Evolutionary conservation across 495 filamentous ascomycete genomes (phyloP).

Genomic region (Penicillium ucsense): DNA sequence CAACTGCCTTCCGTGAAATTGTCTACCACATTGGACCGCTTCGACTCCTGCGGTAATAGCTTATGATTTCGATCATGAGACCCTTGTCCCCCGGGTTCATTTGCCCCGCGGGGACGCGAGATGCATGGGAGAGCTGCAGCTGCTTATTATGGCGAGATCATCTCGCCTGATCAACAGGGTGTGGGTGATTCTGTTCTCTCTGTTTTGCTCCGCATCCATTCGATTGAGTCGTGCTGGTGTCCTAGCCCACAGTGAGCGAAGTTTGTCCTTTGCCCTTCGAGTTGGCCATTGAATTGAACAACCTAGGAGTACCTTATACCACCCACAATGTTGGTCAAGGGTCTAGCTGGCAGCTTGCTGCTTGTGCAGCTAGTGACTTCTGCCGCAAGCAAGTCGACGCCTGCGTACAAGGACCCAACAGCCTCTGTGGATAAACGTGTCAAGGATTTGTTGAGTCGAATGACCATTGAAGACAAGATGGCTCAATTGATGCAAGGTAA

Average conservation of each 20-base stretch:
- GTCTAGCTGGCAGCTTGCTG: conserved; percentile 20
- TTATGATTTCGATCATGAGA: neutral
- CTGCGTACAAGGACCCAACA: conserved; percentile 52
- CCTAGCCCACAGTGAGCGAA: too few species aligned
- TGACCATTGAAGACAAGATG: conserved; percentile 63
- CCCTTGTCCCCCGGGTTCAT: neutral
- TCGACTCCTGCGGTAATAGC: neutral
- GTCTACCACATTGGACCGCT: neutral
- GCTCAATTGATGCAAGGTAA: conserved; percentile 54
- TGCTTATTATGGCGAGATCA: neutral
- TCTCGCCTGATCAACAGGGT: neutral
- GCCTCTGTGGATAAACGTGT: conserved; percentile 53
- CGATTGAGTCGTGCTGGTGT: too few species aligned
- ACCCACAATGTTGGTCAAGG: conserved; percentile 14
- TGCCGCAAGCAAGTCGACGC: conserved; percentile 12
- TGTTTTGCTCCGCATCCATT: neutral
- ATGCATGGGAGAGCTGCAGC: neutral
- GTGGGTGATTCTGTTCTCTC: neutral
- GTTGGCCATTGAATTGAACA: too few species aligned
- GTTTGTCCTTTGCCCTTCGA: too few species aligned
- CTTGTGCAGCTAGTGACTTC: conserved; percentile 21
- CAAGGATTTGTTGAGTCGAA: conserved; percentile 51
- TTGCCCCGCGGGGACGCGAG: conserved; percentile 3
- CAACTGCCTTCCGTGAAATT: too few species aligned
- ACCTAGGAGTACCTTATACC: neutral